Conservation (phyloP, 805 yeast species). For the Lipomyces oligophaga region DNA sequence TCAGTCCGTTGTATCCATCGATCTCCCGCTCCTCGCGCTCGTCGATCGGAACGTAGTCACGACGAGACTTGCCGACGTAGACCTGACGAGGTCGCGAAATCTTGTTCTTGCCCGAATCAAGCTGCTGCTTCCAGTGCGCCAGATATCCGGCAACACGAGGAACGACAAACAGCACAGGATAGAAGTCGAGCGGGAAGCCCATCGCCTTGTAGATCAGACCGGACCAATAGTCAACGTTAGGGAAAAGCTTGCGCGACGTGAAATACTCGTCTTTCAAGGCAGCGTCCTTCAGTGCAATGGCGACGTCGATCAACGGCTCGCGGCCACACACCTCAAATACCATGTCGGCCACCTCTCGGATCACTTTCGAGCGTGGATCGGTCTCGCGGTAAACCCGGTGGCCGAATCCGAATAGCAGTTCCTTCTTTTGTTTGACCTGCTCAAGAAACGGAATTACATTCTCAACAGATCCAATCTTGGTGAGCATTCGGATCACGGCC, state of each 20-base stretch:
- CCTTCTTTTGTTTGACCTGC: constrained; percentile 24
- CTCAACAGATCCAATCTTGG: constrained; percentile 23
- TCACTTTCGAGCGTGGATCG: constrained; percentile 24
- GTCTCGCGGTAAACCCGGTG: constrained; percentile 28
- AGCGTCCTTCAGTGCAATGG: constrained; percentile 27
- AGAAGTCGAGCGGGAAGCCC: constrained; percentile 29
- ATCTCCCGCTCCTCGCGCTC: constrained; percentile 17
- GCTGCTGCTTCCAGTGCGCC: constrained; percentile 29
- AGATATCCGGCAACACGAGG: constrained; percentile 28
- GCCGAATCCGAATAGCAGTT: constrained; percentile 26
- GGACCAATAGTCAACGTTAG: constrained; percentile 29
- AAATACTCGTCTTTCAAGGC: constrained; percentile 25
- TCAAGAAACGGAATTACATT: constrained; percentile 23
- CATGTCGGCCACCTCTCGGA: constrained; percentile 27
- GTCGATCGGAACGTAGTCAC: constrained; percentile 22
- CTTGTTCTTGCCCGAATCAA: constrained; percentile 26
- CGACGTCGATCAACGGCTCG: constrained; percentile 25
- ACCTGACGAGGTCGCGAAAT: constrained; percentile 27
- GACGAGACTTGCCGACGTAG: constrained; percentile 22
- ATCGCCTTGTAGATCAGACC: constrained; percentile 28
- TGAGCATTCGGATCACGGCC: constrained; percentile 28
- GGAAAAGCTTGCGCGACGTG: constrained; percentile 23
- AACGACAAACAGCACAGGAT: constrained; percentile 27
- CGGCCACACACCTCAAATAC: constrained; percentile 28
- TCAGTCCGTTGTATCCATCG: constrained; percentile 14